These are phyloP conservation scores for Citrullus colocynthis DNA, from an alignment of 306 rosid genomes.

Conservation along the genomic window DNA sequence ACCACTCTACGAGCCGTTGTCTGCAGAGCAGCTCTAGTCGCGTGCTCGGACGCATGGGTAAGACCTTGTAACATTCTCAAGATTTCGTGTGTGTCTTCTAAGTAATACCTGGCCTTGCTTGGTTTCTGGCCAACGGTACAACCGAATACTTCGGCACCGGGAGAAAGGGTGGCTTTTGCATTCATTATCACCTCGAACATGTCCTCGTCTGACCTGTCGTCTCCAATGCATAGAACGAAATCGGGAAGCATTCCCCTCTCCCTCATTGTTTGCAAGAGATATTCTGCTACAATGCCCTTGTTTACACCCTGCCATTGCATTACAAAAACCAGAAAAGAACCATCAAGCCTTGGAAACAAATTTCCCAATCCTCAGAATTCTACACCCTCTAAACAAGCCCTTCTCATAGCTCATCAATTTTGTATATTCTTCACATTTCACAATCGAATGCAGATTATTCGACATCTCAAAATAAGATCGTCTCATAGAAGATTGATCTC, in stretches of 20 bases:
- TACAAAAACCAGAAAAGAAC: background rate
- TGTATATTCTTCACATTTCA: background rate
- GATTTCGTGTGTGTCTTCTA: slow-evolving; percentile 78
- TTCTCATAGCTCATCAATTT: background rate
- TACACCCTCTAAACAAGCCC: background rate
- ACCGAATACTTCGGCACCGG: slow-evolving; percentile 39
- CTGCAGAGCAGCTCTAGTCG: slow-evolving; percentile 18
- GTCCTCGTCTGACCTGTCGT: slow-evolving; percentile 84
- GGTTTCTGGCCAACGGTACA: slow-evolving; percentile 56
- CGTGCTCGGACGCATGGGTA: slow-evolving; percentile 51
- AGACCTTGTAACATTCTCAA: slow-evolving; percentile 79
- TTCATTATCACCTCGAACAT: slow-evolving; percentile 56
- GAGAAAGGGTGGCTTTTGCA: slow-evolving; percentile 30
- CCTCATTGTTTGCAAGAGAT: slow-evolving; percentile 42
- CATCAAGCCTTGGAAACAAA: background rate
- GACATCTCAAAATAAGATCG: background rate
- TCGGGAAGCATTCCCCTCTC: slow-evolving; percentile 52
- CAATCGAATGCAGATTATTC: background rate
- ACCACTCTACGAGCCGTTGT: slow-evolving; percentile 16
- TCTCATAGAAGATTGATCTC: background rate
- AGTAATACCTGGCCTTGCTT: slow-evolving; percentile 48
- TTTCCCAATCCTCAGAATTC: background rate
- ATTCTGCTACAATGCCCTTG: slow-evolving; percentile 74
- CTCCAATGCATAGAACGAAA: slow-evolving; percentile 79
- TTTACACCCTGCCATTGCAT: slow-evolving; percentile 52